These are phyloP conservation scores for Porogramme epimiltina DNA, from an alignment of 1,284 basidiomycete species.

Conservation along the genomic window DNA sequence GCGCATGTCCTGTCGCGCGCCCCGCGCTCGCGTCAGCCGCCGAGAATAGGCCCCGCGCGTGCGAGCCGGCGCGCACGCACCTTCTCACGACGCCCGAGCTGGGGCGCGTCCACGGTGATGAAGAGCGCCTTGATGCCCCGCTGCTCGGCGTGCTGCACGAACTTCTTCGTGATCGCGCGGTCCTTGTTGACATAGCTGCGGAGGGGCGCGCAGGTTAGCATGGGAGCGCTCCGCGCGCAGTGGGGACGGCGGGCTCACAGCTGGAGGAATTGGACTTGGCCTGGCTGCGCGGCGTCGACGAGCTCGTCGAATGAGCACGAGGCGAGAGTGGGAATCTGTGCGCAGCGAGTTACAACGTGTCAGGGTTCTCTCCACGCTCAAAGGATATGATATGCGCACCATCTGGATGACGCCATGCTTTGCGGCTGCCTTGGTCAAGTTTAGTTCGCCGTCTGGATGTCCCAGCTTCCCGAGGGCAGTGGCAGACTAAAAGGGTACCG, in stretches of 20 bases:
- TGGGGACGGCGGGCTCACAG: slow-evolving; percentile 46
- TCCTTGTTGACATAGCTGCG: slow-evolving; percentile 87
- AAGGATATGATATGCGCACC: slow-evolving; percentile 44
- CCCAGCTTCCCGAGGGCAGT: slow-evolving; percentile 90
- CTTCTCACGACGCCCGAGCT: slow-evolving; percentile 88
- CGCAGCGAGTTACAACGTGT: background rate
- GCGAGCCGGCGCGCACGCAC: slow-evolving; percentile 28
- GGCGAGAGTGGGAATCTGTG: slow-evolving; percentile 83
- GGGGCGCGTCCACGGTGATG: slow-evolving; percentile 93
- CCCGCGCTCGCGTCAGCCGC: too few relatives aligned
- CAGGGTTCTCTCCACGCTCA: background rate
- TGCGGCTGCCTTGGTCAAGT: slow-evolving; percentile 83
- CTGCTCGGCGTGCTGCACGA: slow-evolving; percentile 83
- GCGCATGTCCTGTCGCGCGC: slow-evolving; percentile 83
- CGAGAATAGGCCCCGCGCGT: too few relatives aligned
- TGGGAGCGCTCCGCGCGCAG: too few relatives aligned
- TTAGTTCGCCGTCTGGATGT: slow-evolving; percentile 92
- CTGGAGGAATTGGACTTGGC: slow-evolving; percentile 82
- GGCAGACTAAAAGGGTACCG: slow-evolving; percentile 52
- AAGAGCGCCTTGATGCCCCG: slow-evolving; percentile 86
- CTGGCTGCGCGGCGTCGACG: slow-evolving; percentile 74
- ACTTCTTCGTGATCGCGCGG: slow-evolving; percentile 76
- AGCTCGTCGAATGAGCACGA: slow-evolving; percentile 92
- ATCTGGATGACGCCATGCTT: slow-evolving; percentile 86
- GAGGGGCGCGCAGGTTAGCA: too few relatives aligned